phyloP scores from a whole-genome alignment of 345 rosid species.

The Euclidium syriacum region DNA sequence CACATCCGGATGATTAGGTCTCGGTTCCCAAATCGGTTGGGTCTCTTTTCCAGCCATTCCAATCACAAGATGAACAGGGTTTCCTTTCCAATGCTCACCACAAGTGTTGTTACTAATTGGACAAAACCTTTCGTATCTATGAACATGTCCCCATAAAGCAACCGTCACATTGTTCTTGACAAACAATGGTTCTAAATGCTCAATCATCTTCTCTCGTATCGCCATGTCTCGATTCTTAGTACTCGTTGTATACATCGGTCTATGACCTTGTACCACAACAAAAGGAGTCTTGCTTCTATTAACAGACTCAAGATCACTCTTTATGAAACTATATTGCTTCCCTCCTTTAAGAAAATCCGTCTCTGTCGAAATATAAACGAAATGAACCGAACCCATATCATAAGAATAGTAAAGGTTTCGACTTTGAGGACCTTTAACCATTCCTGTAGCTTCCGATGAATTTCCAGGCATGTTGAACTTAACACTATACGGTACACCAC shows the following conservation, averaged over 20 bases:
- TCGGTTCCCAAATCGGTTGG: constrained; percentile 84
- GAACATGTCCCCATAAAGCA: constrained; percentile 96
- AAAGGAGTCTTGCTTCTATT: constrained; percentile 75
- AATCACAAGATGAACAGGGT: constrained; percentile 82
- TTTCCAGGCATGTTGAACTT: constrained; percentile 94
- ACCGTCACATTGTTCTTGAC: constrained; percentile 65
- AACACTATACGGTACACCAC: constrained; percentile 88
- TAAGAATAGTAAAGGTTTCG: constrained; percentile 85
- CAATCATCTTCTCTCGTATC: constrained; percentile 50
- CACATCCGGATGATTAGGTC: constrained; percentile 50
- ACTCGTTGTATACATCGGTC: constrained; percentile 95
- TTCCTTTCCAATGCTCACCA: constrained; percentile 49
- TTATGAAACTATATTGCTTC: constrained; percentile 58
- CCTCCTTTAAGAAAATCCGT: constrained; percentile 80
- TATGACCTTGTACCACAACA: constrained; percentile 78
- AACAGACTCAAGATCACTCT: constrained; percentile 72
- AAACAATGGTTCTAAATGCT: constrained; percentile 82
- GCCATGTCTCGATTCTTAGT: constrained; percentile 50
- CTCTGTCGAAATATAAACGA: constrained; percentile 80
- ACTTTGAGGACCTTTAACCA: constrained; percentile 50
- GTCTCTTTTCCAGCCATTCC: constrained; percentile 98
- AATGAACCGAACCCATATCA: constrained; percentile 65
- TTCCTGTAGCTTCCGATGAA: constrained; percentile 68
- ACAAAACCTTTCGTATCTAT: constrained; percentile 89
- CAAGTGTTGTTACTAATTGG: constrained; percentile 77